Base-by-base conservation (phyloP, 2,329 filamentous ascomycete species). In the Ophiostoma sp. region DNA sequence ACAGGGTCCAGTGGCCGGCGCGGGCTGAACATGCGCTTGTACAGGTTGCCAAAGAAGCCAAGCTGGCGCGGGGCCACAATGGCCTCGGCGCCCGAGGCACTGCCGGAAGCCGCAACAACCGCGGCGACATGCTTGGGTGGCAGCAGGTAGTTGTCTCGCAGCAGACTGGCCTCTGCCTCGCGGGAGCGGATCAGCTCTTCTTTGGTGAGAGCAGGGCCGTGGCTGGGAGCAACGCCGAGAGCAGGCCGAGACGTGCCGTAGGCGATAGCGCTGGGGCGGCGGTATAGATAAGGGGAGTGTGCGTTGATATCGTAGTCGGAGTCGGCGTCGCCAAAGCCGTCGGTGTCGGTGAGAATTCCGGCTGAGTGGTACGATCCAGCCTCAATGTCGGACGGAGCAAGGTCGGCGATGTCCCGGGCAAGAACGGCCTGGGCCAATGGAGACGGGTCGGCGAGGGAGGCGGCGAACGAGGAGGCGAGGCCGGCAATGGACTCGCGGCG, bases 191-290 rank as follows among this genome's bases (percentile, higher is more conserved):
- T 83, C 73, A 82, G 81, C 76, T 90, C 88, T 8, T 82, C 77
- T 67, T 82, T 81, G 17, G 85, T 88, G 70, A 89, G 78, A 67
- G 80, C 76, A 3, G 83, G 79, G 67, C 84, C 83, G 23, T 82
- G 81, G 17, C 80, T 72, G 11, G 77, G 77, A 67, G 83, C 82
- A 4, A 87, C 87, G 35, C 92, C 85, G 71, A 96, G 83, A 4
- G 90, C 86, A 3, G 90, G 89, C 69, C 92, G 84, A 1, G 88
- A 85, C 33, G 89, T 89, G 15, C 90, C 90, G 72, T 87, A 91
- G 39, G 90, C 89, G 62, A 95, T 89, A 76, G 89, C 90, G 74
- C 88, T 91, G 0, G 93, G 92, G 65, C 93, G 86, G 70, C 91
- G 87, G 80, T 95, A 97, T 75, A 83, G 84, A 76, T 79, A 81